phyloP scores from a whole-genome alignment of 75 land plant species.

The Cunninghamia lanceolata region DNA sequence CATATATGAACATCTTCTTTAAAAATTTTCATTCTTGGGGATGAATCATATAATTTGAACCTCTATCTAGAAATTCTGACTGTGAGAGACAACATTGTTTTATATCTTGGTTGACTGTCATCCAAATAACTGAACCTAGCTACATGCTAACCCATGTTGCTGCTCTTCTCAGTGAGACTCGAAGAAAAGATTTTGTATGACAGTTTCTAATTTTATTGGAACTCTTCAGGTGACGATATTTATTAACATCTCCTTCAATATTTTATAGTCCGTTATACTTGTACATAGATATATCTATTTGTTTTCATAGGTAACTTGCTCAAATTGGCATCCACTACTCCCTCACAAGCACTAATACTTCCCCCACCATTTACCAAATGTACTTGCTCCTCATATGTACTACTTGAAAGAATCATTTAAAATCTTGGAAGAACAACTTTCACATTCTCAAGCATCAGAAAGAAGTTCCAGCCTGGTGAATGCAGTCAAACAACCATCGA shows the following conservation, averaged over 20 bases:
- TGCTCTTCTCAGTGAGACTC: not conserved
- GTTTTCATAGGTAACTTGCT: not conserved
- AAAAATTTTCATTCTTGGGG: too few relatives aligned
- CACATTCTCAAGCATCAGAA: conserved; percentile 50
- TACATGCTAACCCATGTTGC: not conserved
- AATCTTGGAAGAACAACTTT: conserved; percentile 19
- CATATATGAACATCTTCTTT: too few relatives aligned
- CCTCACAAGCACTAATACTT: too few relatives aligned
- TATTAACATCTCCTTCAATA: not conserved
- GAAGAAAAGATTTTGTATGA: not conserved
- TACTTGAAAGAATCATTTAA: not conserved
- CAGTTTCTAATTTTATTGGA: not conserved
- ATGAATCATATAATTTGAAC: too few relatives aligned
- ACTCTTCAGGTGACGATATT: not conserved
- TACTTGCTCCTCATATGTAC: too few relatives aligned
- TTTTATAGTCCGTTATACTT: not conserved
- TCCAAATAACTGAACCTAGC: not conserved
- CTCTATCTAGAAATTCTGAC: not conserved
- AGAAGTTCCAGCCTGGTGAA: too few relatives aligned
- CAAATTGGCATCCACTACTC: not conserved
- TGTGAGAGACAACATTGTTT: not conserved
- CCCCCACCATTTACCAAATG: too few relatives aligned
- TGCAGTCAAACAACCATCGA: too few relatives aligned
- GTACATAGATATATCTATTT: too few relatives aligned
- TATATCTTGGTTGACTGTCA: not conserved